Base-by-base conservation (phyloP, 2,329 filamentous ascomycete species). In the Xenosphaeropsis pyriputrescens region DNA sequence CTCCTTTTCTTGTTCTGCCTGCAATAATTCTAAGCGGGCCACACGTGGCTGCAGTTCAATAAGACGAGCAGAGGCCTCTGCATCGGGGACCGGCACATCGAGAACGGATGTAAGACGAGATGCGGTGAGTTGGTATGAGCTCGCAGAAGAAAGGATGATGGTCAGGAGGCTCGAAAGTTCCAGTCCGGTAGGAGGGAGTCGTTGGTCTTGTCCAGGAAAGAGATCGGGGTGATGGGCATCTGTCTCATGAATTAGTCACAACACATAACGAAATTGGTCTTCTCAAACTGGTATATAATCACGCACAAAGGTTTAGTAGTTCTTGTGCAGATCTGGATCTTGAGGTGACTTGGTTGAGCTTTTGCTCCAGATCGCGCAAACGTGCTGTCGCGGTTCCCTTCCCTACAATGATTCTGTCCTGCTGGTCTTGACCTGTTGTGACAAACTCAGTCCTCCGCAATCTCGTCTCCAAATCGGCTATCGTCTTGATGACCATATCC, bases 151-250 rank as follows among this genome's bases (percentile, higher is more conserved):
- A 26, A 55, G 46, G 7, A 57, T 39, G 15, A 54, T 54, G 15
- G 53, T 47, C 16, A 51, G 29, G 29, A 54, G 43, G 15, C 39
- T 46, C 6, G 41, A 33, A 0, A 46, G 45, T 22, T 55, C 52
- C 7, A 55, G 40, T 2, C 47, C 48, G 2, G 49, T 52, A 2
- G 51, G 51, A 16, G 49, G 5, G 5, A 50, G 43, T 18, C 48
- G 41, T 2, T 45, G n/a, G 17, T 40, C 34, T 6, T 50, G 36
- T n/a, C 48, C 43, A 37, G 54, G 50, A 38, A 57, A 57, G 29
- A 57, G 44, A 30, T 54, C 52, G 12, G 54, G 54, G 34, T 54
- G 42, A 40, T 41, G 49, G n/a, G 50, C 45, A 43, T 54, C 52
- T 56, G 29, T 18, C 32, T 13, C 33, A 26, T 13, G 31, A 35